Conservation (phyloP, 306 rosid species). For the Coriaria nepalensis region DNA sequence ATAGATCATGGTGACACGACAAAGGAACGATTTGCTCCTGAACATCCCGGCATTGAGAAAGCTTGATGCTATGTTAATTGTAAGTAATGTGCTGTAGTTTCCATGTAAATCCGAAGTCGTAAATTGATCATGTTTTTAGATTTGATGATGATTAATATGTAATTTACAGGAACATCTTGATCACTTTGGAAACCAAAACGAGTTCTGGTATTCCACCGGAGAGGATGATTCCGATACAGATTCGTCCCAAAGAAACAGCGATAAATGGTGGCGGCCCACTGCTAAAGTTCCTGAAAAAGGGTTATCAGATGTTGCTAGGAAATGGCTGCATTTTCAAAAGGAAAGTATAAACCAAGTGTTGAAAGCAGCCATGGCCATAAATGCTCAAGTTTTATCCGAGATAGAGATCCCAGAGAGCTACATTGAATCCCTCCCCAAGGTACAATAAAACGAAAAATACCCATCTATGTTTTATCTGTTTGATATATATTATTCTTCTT, state of each 20-base stretch:
- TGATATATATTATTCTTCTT: constrained; percentile 3
- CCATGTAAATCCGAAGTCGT: background rate
- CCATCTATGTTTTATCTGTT: constrained; percentile 1
- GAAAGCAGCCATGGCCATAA: constrained; percentile 96
- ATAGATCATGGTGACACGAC: constrained; percentile 85
- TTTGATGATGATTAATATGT: constrained; percentile 15
- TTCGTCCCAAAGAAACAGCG: constrained; percentile 34
- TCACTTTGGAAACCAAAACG: constrained; percentile 45
- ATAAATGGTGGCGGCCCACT: constrained; percentile 84
- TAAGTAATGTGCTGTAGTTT: constrained; percentile 21
- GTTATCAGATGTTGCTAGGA: constrained; percentile 46
- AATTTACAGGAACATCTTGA: constrained; percentile 49
- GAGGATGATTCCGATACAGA: constrained; percentile 29
- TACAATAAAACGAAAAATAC: constrained; percentile 9
- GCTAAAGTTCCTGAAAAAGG: constrained; percentile 64
- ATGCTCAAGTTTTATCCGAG: constrained; percentile 69
- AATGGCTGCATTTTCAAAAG: constrained; percentile 54
- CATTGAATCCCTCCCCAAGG: constrained; percentile 88
- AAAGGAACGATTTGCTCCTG: constrained; percentile 71
- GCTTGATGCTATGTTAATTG: constrained; percentile 82
- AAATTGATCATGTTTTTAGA: background rate
- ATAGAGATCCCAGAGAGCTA: constrained; percentile 78
- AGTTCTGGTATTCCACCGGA: constrained; percentile 70
- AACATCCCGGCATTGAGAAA: constrained; percentile 74
- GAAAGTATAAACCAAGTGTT: constrained; percentile 68